Percentiles rank a stretch among this genome's conserved stretches.
Evolutionary conservation across 2,329 filamentous ascomycete genomes (phyloP).

Genomic region (Diplocarpon mali): DNA sequence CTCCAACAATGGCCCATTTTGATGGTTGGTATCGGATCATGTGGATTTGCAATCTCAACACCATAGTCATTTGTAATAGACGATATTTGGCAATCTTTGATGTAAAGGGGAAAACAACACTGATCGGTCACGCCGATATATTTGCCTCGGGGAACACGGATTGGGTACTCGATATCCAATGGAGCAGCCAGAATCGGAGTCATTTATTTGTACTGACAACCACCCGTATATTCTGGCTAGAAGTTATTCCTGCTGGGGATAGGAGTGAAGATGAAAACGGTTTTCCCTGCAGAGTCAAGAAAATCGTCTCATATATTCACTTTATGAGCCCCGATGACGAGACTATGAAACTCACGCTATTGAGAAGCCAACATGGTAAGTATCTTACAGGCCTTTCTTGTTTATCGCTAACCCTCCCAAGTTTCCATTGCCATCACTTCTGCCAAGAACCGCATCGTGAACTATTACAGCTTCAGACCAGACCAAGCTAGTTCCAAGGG

Average conservation of each 20-base stretch:
- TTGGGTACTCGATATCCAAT: conserved; percentile 47
- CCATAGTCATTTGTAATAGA: conserved; percentile 35
- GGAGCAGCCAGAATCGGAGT: conserved; percentile 34
- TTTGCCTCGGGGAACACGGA: conserved; percentile 16
- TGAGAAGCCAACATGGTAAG: conserved; percentile 18
- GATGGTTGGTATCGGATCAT: conserved; percentile 38
- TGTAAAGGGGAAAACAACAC: conserved; percentile 15
- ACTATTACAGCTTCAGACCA: conserved; percentile 21
- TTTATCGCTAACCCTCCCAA: conserved; percentile 11
- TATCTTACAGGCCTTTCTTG: not conserved
- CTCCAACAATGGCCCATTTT: conserved; percentile 3
- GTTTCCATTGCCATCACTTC: conserved; percentile 22
- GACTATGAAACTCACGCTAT: conserved; percentile 31
- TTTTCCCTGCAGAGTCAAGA: conserved; percentile 10
- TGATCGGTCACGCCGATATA: conserved; percentile 15
- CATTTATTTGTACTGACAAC: conserved; percentile 47
- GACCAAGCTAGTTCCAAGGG: conserved; percentile 8
- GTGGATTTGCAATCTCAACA: conserved; percentile 37
- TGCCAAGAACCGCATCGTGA: conserved; percentile 16
- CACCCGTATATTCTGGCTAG: conserved; percentile 25
- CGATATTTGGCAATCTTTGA: conserved; percentile 24
- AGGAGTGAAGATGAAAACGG: conserved; percentile 3
- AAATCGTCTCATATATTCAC: conserved; percentile 36
- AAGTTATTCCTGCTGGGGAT: conserved; percentile 18
- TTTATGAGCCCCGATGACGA: conserved; percentile 31